Percentiles rank a stretch among this genome's conserved stretches.
phyloP scores from a whole-genome alignment of 108 stramenopile genomes.

The Stephanodiscus minutulus region DNA sequence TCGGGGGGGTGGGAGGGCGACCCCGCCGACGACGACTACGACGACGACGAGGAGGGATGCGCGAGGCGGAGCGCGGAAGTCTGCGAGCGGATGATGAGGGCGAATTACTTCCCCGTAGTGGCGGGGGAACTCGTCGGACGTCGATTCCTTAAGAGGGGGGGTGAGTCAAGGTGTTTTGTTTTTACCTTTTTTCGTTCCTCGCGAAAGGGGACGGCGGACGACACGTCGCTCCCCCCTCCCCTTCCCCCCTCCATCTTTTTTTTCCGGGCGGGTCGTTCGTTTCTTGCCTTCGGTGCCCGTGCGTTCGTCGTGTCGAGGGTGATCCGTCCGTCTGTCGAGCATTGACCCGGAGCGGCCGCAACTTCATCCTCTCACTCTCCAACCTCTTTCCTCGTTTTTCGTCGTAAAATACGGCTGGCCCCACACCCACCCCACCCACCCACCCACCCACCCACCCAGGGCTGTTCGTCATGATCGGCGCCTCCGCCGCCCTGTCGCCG shows the following conservation, averaged over 20 bases:
- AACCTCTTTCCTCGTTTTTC: background rate
- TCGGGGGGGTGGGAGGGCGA: slow-evolving; percentile 57
- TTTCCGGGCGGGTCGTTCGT: no score
- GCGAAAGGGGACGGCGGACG: no score
- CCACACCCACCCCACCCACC: background rate
- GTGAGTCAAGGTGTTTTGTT: slow-evolving; percentile 29
- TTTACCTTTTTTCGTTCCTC: background rate
- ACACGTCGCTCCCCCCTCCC: no score
- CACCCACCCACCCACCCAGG: background rate
- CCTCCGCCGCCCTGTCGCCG: slow-evolving; percentile 62
- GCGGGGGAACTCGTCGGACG: slow-evolving; percentile 71
- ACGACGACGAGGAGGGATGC: slow-evolving; percentile 26
- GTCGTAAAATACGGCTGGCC: background rate
- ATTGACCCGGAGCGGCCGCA: no score
- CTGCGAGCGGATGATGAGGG: slow-evolving; percentile 49
- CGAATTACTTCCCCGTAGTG: slow-evolving; percentile 65
- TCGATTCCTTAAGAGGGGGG: slow-evolving; percentile 53
- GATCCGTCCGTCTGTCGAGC: no score
- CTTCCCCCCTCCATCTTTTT: no score
- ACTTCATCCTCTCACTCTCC: background rate
- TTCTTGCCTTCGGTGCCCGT: no score
- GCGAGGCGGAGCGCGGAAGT: slow-evolving; percentile 25
- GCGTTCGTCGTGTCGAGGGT: no score
- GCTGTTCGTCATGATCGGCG: slow-evolving; percentile 65
- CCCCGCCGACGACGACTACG: slow-evolving; percentile 29